Evolutionary conservation across 2,329 filamentous ascomycete genomes (phyloP).

Genomic region (Endothia cerciana): DNA sequence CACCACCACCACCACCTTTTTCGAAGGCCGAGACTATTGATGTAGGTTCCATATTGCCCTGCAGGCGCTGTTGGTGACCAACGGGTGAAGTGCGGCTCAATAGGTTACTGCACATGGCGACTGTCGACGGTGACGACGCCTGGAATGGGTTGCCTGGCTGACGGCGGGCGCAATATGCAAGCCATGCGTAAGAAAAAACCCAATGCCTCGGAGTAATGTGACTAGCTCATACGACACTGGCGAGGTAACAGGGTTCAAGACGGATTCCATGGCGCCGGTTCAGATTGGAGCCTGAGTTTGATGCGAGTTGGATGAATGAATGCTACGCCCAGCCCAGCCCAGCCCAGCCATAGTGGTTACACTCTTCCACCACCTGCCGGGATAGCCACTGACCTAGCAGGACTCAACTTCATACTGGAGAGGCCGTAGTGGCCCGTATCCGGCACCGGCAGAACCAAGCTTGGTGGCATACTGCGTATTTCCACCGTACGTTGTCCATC

Average conservation of each 20-base stretch:
- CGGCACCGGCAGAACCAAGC: neutral
- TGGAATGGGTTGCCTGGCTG: constrained; percentile 7
- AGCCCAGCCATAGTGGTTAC: neutral
- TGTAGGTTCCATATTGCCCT: neutral
- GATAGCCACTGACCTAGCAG: constrained; percentile 2
- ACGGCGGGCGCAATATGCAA: neutral
- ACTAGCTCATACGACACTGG: neutral
- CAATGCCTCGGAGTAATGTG: constrained; percentile 6
- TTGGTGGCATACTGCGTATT: neutral
- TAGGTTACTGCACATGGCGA: neutral
- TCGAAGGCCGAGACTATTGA: neutral
- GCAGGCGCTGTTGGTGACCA: neutral
- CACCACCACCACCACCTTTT: neutral
- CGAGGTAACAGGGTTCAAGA: constrained; percentile 3
- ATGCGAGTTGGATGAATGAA: constrained; percentile 3
- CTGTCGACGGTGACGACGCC: constrained; percentile 6
- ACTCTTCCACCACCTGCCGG: neutral
- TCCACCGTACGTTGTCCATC: neutral
- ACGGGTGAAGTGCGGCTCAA: neutral
- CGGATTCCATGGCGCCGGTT: neutral
- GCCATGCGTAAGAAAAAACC: neutral
- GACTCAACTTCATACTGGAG: neutral
- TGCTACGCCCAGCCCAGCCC: constrained; percentile 3
- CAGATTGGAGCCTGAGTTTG: neutral
- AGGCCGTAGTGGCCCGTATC: constrained; percentile 5